These are phyloP conservation scores for Triglochin maritima DNA, from an alignment of 106 monocot species.

Conservation along the genomic window DNA sequence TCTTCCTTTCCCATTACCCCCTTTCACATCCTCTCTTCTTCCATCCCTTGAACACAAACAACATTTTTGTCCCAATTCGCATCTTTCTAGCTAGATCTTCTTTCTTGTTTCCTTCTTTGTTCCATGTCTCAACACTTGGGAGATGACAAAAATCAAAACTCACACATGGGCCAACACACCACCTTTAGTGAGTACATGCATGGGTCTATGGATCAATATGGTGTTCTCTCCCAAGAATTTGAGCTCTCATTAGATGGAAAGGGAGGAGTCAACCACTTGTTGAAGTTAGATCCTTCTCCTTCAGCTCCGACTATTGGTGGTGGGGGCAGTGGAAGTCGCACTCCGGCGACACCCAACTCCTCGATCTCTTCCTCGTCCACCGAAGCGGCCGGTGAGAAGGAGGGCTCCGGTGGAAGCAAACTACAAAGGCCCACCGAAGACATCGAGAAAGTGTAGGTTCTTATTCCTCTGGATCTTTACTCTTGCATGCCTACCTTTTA, in stretches of 20 bases:
- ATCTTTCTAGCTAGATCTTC: no score
- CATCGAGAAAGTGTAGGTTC: neutral
- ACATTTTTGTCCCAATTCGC: no score
- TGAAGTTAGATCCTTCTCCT: neutral
- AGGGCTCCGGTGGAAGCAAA: conserved; percentile 27
- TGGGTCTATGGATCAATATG: neutral
- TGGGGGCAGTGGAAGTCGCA: conserved; percentile 8
- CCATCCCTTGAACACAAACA: no score
- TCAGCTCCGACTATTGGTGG: neutral
- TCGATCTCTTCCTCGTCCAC: conserved; percentile 62
- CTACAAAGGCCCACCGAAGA: no score
- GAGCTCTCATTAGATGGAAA: neutral
- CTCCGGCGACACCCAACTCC: conserved; percentile 52
- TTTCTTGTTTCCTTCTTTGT: no score
- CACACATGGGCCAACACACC: no score
- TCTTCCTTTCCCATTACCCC: no score
- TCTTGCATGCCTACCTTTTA: neutral
- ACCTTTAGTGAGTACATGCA: no score
- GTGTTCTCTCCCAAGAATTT: neutral
- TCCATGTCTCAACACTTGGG: no score
- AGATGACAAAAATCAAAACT: no score
- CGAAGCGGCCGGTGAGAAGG: conserved; percentile 33
- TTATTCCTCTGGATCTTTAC: neutral
- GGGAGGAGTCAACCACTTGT: neutral
- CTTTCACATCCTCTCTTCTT: no score